Percentiles rank a stretch among this genome's conserved stretches.
Conservation (phyloP, 495 filamentous ascomycete species). For the Polyplosphaeria fusca region DNA sequence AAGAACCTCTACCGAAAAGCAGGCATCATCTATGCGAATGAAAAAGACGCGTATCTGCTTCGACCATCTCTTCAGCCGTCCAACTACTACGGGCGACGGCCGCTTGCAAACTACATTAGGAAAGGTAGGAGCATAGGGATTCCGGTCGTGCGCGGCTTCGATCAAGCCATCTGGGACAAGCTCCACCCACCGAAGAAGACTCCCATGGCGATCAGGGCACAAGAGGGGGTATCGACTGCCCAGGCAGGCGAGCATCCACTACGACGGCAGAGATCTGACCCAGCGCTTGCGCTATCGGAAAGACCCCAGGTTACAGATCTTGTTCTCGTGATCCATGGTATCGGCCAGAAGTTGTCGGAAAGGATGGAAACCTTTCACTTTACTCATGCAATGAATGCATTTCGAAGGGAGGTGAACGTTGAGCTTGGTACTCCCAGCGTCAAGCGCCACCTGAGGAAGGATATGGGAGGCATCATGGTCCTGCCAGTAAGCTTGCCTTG, state of each 20-base stretch:
- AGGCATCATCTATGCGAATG: slow-evolving; percentile 80
- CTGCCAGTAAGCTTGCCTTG: slow-evolving; percentile 49
- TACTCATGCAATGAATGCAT: slow-evolving; percentile 88
- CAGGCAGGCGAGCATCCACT: slow-evolving; percentile 36
- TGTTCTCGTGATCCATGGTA: slow-evolving; percentile 87
- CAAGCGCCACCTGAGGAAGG: slow-evolving; percentile 67
- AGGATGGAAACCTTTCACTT: slow-evolving; percentile 95
- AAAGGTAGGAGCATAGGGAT: slow-evolving; percentile 80
- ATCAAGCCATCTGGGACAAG: slow-evolving; percentile 69
- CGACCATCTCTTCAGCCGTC: slow-evolving; percentile 78
- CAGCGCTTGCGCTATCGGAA: slow-evolving; percentile 52
- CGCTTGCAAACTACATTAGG: slow-evolving; percentile 73
- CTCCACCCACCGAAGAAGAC: slow-evolving; percentile 62
- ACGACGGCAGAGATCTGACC: slow-evolving; percentile 37
- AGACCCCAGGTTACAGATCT: slow-evolving; percentile 78
- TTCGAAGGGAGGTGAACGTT: slow-evolving; percentile 81
- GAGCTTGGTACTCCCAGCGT: slow-evolving; percentile 73
- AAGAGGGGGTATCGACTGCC: slow-evolving; percentile 45
- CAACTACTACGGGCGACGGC: slow-evolving; percentile 69
- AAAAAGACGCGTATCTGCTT: slow-evolving; percentile 70
- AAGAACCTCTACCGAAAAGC: slow-evolving; percentile 56
- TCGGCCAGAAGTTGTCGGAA: slow-evolving; percentile 95
- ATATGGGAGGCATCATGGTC: slow-evolving; percentile 71
- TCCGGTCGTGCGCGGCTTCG: slow-evolving; percentile 83
- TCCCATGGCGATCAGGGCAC: slow-evolving; percentile 49